A percentile compares a stretch with the other conserved stretches of the same genome.
Evolutionary conservation across 1,284 basidiomycete genomes (phyloP).

Genomic region (Wallemia mellicola): DNA sequence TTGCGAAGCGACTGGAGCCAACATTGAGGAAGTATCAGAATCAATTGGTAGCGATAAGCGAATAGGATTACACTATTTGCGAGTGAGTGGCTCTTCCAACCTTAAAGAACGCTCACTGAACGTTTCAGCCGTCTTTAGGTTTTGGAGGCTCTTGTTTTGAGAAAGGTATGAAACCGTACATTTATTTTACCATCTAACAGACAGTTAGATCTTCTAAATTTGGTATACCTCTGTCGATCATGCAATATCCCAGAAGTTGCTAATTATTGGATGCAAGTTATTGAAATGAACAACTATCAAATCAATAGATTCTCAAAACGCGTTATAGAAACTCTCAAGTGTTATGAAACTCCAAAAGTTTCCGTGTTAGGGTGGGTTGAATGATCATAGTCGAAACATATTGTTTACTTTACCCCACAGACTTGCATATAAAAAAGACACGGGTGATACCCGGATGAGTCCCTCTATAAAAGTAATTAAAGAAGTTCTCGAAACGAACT

Average conservation of each 20-base stretch:
- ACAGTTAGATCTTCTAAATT: conserved; percentile 96
- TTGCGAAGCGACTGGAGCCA: conserved; percentile 97
- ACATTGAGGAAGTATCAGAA: conserved; percentile 88
- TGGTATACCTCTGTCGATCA: conserved; percentile 85
- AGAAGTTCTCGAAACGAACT: conserved; percentile 78
- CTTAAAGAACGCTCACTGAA: too few relatives aligned
- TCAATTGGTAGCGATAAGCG: conserved; percentile 81
- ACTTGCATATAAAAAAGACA: conserved; percentile 74
- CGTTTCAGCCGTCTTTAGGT: conserved; percentile 78
- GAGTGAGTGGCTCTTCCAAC: too few relatives aligned
- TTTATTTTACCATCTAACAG: too few relatives aligned
- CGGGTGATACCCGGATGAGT: conserved; percentile 79
- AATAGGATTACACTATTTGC: too few relatives aligned
- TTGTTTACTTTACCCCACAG: conserved; percentile 1
- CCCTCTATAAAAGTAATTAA: conserved; percentile 82
- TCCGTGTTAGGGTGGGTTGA: conserved; percentile 61
- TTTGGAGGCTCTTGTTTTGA: conserved; percentile 99
- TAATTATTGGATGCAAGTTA: conserved; percentile 84
- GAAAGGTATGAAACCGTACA: too few relatives aligned
- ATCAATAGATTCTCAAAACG: conserved; percentile 66
- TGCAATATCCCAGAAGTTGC: conserved; percentile 89
- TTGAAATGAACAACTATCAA: conserved; percentile 89
- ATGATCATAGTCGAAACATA: not conserved
- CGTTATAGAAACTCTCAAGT: conserved; percentile 45
- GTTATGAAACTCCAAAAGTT: conserved; percentile 94